Evolutionary conservation across 305 asterid genomes (phyloP), one percentile per base, ranked within the genome.

Genomic region (Fraxinus albicans): DNA sequence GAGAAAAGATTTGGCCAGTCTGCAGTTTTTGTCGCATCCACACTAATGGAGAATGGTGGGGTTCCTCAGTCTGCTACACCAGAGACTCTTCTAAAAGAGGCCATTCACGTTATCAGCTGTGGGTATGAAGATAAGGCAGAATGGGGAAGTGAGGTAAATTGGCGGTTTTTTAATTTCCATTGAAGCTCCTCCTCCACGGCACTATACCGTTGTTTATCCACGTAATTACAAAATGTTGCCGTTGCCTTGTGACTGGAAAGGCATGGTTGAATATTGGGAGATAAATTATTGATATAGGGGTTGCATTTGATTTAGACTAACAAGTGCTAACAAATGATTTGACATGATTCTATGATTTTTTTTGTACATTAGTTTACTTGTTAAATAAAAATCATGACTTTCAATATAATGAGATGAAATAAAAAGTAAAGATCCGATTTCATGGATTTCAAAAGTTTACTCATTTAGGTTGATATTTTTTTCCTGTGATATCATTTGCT

Each of bases 1-100:
- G 99, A 94, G 94, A 94, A 95, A 90, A 92, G 99, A 90, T 95
- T 95, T 87, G 99, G 99, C 44, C 98, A 93, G 86, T 95, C 99
- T 0, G 94, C 95, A 27, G 99, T 94, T 85, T 95, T 95, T 90
- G 99, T 95, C 79, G 98, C 97, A 42, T 95, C 99, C 33, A 95
- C 99, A 34, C 87, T 95, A 38, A 93, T 95, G 99, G 99, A 95
- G 89, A 95, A 95, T 88, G 99, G 99, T 67, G 99, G 99, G 23
- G 98, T 95, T 83, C 99, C 99, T 81, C 93, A 94, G 85, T 94
- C 98, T 78, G 98, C 99, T 77, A 92, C 93, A 8, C 99, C 99
- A 8, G 99, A 95, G 83, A 95, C 92, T 75, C 99, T 95, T 87
- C 90, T 94, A 77, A 95, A 95, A 90, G 99, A 95, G 90, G 99